Percentiles rank a stretch among this genome's conserved stretches.
phyloP scores from a whole-genome alignment of 2,329 filamentous ascomycete genomes.

The Keithomyces neogunnii region DNA sequence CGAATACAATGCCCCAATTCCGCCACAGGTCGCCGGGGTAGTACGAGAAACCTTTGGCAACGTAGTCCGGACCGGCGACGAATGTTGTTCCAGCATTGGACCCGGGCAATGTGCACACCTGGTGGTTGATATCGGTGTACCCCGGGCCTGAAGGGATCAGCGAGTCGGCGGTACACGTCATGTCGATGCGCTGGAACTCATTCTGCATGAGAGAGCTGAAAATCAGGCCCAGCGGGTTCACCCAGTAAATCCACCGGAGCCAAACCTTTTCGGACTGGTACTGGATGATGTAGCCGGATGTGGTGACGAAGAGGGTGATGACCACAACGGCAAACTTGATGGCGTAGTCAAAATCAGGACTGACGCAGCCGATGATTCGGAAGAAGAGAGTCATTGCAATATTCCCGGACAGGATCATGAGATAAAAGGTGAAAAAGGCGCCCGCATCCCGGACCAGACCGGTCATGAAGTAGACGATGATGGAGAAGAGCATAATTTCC shows the following conservation, averaged over 20 bases:
- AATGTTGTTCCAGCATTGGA: slow-evolving; percentile 54
- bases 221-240: slow-evolving; percentile 65
- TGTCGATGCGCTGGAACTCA: slow-evolving; percentile 62
- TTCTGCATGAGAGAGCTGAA: slow-evolving; percentile 81
- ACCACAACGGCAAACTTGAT: slow-evolving; percentile 74
- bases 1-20: slow-evolving; percentile 74
- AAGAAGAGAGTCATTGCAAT: slow-evolving; percentile 72
- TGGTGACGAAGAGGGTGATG: slow-evolving; percentile 75
- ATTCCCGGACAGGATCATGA: slow-evolving; percentile 61
- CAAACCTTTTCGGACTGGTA: slow-evolving; percentile 67
- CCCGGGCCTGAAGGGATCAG: slow-evolving; percentile 63
- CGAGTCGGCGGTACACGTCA: slow-evolving; percentile 60
- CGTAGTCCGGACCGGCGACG: slow-evolving; percentile 61
- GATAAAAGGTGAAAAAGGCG: slow-evolving; percentile 69
- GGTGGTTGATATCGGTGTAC: slow-evolving; percentile 63
- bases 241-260: slow-evolving; percentile 72
- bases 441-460: slow-evolving; percentile 60
- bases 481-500: slow-evolving; percentile 62
- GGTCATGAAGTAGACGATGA: slow-evolving; percentile 76
- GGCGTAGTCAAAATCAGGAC: slow-evolving; percentile 76
- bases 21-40: slow-evolving; percentile 62
- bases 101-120: slow-evolving; percentile 74
- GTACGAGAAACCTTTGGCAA: slow-evolving; percentile 62
- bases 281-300: slow-evolving; percentile 77
- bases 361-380: slow-evolving; percentile 64